phyloP scores from a whole-genome alignment of 352 stramenopile genomes.

The Pythium periplocum region DNA sequence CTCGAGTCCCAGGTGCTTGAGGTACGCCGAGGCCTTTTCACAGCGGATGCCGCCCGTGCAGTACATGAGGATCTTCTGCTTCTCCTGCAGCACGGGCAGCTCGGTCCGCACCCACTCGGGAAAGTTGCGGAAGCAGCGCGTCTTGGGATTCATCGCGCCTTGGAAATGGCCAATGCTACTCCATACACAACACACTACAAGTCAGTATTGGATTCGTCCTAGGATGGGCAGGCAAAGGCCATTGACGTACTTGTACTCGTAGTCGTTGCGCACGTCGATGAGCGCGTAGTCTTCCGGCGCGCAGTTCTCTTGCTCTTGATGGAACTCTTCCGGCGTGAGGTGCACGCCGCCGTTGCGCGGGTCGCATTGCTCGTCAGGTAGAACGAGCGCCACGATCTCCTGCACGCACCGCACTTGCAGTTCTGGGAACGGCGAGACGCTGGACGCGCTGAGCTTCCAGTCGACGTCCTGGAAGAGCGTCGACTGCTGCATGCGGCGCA shows the following conservation, averaged over 20 bases:
- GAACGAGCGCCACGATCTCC: constrained; percentile 77
- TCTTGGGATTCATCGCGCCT: constrained; percentile 73
- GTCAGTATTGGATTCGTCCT: too few species aligned
- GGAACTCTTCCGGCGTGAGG: constrained; percentile 63
- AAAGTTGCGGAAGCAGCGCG: constrained; percentile 76
- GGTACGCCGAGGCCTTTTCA: constrained; percentile 78
- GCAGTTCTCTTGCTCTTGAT: constrained; percentile 26
- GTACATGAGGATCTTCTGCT: constrained; percentile 84
- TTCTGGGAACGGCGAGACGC: constrained; percentile 49
- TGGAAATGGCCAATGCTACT: constrained; percentile 65
- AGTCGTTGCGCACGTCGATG: constrained; percentile 75
- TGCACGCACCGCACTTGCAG: constrained; percentile 59
- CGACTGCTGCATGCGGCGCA: constrained; percentile 39
- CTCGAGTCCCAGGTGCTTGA: constrained; percentile 56
- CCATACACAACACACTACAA: background rate
- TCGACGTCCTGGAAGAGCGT: constrained; percentile 42
- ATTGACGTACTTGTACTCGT: constrained; percentile 65
- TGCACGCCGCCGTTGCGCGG: constrained; percentile 38
- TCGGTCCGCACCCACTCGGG: constrained; percentile 55
- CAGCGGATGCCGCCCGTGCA: constrained; percentile 82
- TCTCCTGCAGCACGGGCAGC: constrained; percentile 49
- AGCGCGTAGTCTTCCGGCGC: constrained; percentile 29
- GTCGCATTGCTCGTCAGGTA: constrained; percentile 49
- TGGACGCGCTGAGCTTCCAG: constrained; percentile 75
- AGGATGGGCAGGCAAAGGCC: too few species aligned